phyloP scores from a whole-genome alignment of 441 rosid genomes.

The Gossypium laxum region DNA sequence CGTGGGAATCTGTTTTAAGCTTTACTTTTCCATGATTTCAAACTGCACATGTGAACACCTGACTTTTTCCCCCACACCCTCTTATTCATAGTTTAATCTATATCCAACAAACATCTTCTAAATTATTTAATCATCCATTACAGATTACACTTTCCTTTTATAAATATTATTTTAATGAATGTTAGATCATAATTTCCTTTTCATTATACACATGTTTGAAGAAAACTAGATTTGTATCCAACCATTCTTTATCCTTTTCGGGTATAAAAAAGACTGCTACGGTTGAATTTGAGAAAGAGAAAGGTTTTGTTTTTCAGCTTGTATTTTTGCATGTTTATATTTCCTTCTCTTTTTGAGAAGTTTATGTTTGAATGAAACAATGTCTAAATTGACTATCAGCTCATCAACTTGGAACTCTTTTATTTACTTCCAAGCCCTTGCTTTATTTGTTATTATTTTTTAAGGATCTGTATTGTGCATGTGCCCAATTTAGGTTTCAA shows the following conservation, averaged over 20 bases:
- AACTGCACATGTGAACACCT: constrained; percentile 5
- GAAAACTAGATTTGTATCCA: background rate
- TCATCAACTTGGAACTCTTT: constrained; percentile 22
- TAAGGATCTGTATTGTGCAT: no score
- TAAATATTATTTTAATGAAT: background rate
- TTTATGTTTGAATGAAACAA: background rate
- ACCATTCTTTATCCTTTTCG: background rate
- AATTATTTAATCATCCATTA: no score
- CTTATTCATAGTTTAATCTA: no score
- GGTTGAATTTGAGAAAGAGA: background rate
- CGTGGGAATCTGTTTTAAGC: constrained; percentile 9
- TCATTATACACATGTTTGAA: background rate
- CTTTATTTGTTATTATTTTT: background rate
- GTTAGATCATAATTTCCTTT: background rate
- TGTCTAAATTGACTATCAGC: constrained; percentile 29
- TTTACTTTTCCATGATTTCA: background rate
- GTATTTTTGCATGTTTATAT: background rate
- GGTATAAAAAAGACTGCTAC: background rate
- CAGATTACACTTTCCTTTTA: background rate
- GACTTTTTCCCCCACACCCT: background rate
- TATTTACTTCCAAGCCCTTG: background rate
- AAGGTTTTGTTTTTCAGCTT: background rate
- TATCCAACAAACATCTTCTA: no score
- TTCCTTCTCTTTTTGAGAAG: background rate
- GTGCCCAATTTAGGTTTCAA: no score